These are phyloP conservation scores for Curvularia verruculosa DNA, from an alignment of 2,329 filamentous ascomycete genomes.

Conservation along the genomic window DNA sequence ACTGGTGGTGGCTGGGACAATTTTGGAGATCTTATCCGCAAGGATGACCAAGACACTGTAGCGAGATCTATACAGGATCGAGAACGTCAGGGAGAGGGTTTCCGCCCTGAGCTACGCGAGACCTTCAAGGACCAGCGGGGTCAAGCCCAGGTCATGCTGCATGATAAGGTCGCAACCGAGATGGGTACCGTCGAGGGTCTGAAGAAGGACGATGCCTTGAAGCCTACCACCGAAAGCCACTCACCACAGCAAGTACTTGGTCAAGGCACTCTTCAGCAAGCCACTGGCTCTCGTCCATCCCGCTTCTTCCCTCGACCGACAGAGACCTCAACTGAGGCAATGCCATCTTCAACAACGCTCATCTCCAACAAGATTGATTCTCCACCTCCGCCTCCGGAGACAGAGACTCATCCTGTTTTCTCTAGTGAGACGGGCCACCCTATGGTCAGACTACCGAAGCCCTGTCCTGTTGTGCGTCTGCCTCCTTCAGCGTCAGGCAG, in stretches of 20 bases:
- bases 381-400: constrained; percentile 68
- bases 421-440: constrained; percentile 69
- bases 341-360: constrained; percentile 25
- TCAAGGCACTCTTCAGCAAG: constrained; percentile 35
- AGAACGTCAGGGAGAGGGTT: constrained; percentile 36
- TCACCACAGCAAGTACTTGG: constrained; percentile 28
- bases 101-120: constrained; percentile 43
- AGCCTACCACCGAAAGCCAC: constrained; percentile 30
- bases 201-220: constrained; percentile 38
- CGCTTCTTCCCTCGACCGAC: constrained; percentile 47
- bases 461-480: constrained; percentile 79
- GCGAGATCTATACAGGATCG: constrained; percentile 36
- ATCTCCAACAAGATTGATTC: constrained; percentile 37
- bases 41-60: constrained; percentile 35
- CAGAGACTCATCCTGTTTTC: constrained; percentile 74
- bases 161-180: constrained; percentile 32
- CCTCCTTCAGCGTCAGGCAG: constrained; percentile 63
- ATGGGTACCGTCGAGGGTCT: constrained; percentile 16
- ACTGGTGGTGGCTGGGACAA: constrained; percentile 42
- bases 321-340: constrained; percentile 33
- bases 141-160: constrained; percentile 39
- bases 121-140: constrained; percentile 41
- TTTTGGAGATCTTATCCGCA: constrained; percentile 38
- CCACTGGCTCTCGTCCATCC: constrained; percentile 39
- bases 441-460: constrained; percentile 71